Conservation (phyloP, 495 filamentous ascomycete genomes). For the Xanthoparmelia taractica region DNA sequence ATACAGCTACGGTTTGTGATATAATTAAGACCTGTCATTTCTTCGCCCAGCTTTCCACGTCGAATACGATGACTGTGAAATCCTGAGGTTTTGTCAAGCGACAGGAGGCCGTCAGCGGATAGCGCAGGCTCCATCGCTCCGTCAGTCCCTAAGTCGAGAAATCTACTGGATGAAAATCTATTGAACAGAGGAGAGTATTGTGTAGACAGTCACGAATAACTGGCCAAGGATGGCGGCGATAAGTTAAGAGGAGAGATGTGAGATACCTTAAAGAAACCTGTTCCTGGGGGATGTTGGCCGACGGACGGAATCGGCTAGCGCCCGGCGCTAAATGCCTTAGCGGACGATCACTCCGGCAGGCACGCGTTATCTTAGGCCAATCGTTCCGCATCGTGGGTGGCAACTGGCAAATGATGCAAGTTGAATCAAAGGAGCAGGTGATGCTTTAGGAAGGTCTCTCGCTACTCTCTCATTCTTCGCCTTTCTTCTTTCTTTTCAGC, state of each 20-base stretch:
- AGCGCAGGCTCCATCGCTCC: not conserved
- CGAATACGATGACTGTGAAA: not conserved
- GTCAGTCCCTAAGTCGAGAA: not conserved
- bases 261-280: too few relatives aligned
- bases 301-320: too few relatives aligned
- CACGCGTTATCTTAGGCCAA: not conserved
- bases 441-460: not conserved
- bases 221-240: too few relatives aligned
- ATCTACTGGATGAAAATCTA: too few relatives aligned
- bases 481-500: not conserved
- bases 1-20: not conserved
- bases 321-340: not conserved
- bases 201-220: too few relatives aligned
- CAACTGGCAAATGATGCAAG: not conserved
- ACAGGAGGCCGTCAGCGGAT: not conserved
- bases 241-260: too few relatives aligned
- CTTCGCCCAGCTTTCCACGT: not conserved
- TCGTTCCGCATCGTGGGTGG: not conserved
- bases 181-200: too few relatives aligned
- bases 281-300: too few relatives aligned
- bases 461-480: too few relatives aligned
- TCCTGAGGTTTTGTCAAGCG: not conserved
- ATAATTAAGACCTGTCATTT: too few relatives aligned
- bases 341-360: not conserved
- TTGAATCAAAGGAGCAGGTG: not conserved